A percentile compares a stretch with the other conserved stretches of the same genome.
Evolutionary conservation across 768 basidiomycete species (phyloP).

Genomic region (Kwoniella mangroviensis): DNA sequence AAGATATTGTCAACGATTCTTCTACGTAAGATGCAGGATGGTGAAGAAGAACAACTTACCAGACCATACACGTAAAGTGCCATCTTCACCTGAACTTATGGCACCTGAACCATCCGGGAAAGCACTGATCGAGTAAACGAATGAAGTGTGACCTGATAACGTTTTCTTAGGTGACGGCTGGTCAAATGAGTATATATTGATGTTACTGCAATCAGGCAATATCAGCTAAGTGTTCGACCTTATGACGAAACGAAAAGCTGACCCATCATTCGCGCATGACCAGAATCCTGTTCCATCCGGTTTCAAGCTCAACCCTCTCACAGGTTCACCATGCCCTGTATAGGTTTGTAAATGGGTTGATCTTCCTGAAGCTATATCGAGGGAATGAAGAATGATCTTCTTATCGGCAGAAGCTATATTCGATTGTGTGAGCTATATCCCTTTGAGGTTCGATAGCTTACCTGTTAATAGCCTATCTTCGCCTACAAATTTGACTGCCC

Average conservation of each 20-base stretch:
- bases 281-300: conserved; percentile 81
- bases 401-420: conserved; percentile 86
- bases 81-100: conserved; percentile 92
- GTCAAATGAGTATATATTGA: conserved; percentile 87
- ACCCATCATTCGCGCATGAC: conserved; percentile 95
- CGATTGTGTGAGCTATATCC: conserved; percentile 14
- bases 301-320: conserved; percentile 78
- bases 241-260: neutral
- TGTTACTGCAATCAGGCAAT: conserved; percentile 66
- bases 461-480: conserved; percentile 81
- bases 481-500: conserved; percentile 83
- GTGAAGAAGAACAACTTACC: conserved; percentile 61
- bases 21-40: neutral
- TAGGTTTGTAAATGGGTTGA: conserved; percentile 72
- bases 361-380: conserved; percentile 60
- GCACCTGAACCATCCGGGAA: conserved; percentile 74
- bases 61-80: conserved; percentile 88
- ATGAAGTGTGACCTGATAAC: conserved; percentile 93
- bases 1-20: neutral
- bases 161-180: conserved; percentile 68
- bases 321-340: conserved; percentile 86
- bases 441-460: conserved; percentile 46
- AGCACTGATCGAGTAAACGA: conserved; percentile 86
- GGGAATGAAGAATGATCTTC: conserved; percentile 85
- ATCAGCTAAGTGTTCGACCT: neutral